A percentile compares a stretch with the other conserved stretches of the same genome.
Evolutionary conservation across 441 rosid species (phyloP).

Genomic region (Brassica hybrid): DNA sequence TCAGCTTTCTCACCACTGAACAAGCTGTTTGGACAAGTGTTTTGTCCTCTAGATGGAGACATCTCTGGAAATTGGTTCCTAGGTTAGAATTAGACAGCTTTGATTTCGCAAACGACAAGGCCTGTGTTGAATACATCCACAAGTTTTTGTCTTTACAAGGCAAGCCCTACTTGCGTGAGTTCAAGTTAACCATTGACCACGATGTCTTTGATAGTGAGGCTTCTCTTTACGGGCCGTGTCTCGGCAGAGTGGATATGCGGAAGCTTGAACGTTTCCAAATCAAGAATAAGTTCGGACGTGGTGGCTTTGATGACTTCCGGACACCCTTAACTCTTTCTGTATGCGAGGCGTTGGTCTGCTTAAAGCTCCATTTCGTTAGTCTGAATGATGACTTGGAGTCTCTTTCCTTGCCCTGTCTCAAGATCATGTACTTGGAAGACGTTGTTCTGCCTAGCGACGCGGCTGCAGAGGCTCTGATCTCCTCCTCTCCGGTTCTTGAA

Average conservation of each 20-base stretch:
- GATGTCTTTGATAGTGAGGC: background rate
- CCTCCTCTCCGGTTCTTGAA: constrained; percentile 20
- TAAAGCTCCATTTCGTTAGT: background rate
- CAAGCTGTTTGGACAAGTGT: constrained; percentile 17
- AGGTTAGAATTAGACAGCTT: background rate
- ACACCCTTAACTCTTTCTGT: background rate
- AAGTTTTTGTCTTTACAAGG: constrained; percentile 13
- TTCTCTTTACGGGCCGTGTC: background rate
- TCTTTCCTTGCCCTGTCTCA: constrained; percentile 29
- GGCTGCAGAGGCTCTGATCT: constrained; percentile 3
- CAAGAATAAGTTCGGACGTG: background rate
- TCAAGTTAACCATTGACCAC: constrained; percentile 10
- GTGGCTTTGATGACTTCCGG: background rate
- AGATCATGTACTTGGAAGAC: constrained; percentile 13
- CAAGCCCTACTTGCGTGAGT: constrained; percentile 5
- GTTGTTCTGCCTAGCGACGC: background rate
- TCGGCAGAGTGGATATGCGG: background rate
- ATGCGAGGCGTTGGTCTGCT: constrained; percentile 5
- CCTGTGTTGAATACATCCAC: background rate
- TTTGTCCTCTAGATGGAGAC: constrained; percentile 28
- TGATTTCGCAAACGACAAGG: background rate
- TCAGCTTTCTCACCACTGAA: background rate
- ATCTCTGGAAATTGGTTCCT: constrained; percentile 22
- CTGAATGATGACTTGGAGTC: background rate
- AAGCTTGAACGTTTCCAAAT: constrained; percentile 14